Base-by-base conservation (phyloP, 1,139 yeast genomes). In the Blastobotrys persicus region DNA sequence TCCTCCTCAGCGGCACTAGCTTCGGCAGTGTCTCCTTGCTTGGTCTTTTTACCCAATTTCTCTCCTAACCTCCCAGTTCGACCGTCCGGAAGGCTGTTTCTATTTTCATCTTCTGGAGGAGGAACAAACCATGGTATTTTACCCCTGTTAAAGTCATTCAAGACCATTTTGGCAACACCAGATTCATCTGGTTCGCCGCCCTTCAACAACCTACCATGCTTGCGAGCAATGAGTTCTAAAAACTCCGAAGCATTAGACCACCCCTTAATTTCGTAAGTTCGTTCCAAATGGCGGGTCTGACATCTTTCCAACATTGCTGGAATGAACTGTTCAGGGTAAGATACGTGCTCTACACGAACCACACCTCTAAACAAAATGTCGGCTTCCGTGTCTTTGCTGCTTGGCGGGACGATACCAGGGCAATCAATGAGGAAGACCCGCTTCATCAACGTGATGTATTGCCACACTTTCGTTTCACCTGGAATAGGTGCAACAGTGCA, bases 401-500 rank as follows among this genome's bases (percentile, higher is more conserved):
- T 86, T 31, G 98, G 98, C 6, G 98, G 98, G 4, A 94, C 98
- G 65, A 92, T 91, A 70, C 98, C 98, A 2, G 98, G 98, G 75
- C 98, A 92, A 71, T 92, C 98, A 63, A 92, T 92, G 62, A 92
- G 75, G 70, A 89, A 92, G 48, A 92, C 92, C 60, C 91, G 80
- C 76, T 91, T 89, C 97, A 92, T 92, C 64, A 92, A 76, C 1
- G 98, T 91, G 63, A 92, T 89, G 72, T 92, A 92, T 74, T 92
- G 98, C 98, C 98, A 92, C 41, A 92, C 98, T 71, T 92, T 92
- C 42, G 98, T 92, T 67, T 92, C 98, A 66, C 98, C 98, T 28
- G 98, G 98, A 61, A 92, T 89, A 44, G 98, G 98, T 1, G 98
- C 98, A 45, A 92, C 98, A 44, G 80, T 84, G 73, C 98, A 94